Percentiles rank a stretch among this genome's conserved stretches.
Conservation (phyloP, 345 rosid species). For the Microcos paniculata region DNA sequence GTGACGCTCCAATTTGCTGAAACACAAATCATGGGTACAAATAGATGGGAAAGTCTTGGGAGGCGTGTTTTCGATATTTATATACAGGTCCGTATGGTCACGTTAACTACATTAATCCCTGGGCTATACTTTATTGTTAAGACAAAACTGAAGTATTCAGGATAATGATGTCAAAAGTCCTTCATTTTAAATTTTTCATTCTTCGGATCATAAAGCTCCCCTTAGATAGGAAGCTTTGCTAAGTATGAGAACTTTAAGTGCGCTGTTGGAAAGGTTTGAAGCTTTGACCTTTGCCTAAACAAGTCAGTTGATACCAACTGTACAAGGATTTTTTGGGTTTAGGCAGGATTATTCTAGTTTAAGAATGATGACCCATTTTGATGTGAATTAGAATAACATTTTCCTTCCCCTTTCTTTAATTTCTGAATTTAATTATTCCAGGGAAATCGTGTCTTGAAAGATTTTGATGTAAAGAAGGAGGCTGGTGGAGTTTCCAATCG, state of each 20-base stretch:
- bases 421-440: conserved; percentile 20
- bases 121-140: not conserved
- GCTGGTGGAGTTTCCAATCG: conserved; percentile 32
- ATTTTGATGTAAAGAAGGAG: conserved; percentile 42
- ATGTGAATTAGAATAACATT: not conserved
- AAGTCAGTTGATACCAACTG: not conserved
- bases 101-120: not conserved
- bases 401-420: not conserved
- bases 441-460: conserved; percentile 48
- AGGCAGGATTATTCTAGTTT: not conserved
- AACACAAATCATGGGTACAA: conserved; percentile 19
- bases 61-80: conserved; percentile 55
- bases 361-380: not conserved
- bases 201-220: not conserved
- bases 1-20: conserved; percentile 53
- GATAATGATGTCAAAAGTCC: not conserved
- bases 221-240: not conserved
- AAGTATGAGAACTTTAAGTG: not conserved
- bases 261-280: not conserved
- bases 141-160: not conserved
- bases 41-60: conserved; percentile 43
- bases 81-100: conserved; percentile 42
- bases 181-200: not conserved
- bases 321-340: not conserved
- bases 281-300: not conserved